Conservation (phyloP, 805 yeast species). For the Lipomyces chichibuensis region DNA sequence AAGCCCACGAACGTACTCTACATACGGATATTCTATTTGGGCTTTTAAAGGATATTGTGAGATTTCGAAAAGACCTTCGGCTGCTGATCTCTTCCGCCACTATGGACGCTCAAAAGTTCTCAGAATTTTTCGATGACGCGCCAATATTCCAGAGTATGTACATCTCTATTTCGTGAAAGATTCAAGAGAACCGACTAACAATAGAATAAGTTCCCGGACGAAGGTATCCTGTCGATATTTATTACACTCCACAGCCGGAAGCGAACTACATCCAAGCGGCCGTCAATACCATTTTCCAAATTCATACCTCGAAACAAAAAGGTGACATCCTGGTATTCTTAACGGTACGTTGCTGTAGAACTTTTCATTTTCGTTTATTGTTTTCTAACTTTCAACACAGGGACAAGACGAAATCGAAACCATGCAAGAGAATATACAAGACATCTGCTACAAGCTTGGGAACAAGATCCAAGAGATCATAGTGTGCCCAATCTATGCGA, state of each 20-base stretch:
- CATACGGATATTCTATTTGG: slow-evolving; percentile 93
- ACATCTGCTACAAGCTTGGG: slow-evolving; percentile 67
- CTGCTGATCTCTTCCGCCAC: slow-evolving; percentile 93
- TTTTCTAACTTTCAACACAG: slow-evolving; percentile 49
- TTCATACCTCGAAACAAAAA: slow-evolving; percentile 73
- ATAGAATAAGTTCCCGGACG: slow-evolving; percentile 73
- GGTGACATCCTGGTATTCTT: slow-evolving; percentile 81
- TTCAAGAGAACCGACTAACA: slow-evolving; percentile 37
- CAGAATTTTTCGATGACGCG: slow-evolving; percentile 73
- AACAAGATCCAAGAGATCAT: slow-evolving; percentile 65
- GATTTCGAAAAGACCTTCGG: slow-evolving; percentile 68
- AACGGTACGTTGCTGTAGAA: slow-evolving; percentile 42
- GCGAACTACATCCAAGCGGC: slow-evolving; percentile 83
- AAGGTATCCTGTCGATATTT: slow-evolving; percentile 83
- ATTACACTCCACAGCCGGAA: slow-evolving; percentile 81
- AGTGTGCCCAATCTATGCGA: slow-evolving; percentile 86
- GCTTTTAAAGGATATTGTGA: slow-evolving; percentile 72
- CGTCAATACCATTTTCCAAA: slow-evolving; percentile 80
- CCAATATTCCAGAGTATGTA: slow-evolving; percentile 59
- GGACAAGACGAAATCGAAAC: slow-evolving; percentile 97
- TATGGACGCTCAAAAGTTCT: slow-evolving; percentile 80
- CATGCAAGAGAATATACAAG: slow-evolving; percentile 64
- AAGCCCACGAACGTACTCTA: slow-evolving; percentile 95
- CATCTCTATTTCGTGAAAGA: background rate
- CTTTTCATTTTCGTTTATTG: background rate